These are phyloP conservation scores for Trichoderma simmonsii DNA, from an alignment of 2,329 filamentous ascomycete genomes.

Conservation along the genomic window DNA sequence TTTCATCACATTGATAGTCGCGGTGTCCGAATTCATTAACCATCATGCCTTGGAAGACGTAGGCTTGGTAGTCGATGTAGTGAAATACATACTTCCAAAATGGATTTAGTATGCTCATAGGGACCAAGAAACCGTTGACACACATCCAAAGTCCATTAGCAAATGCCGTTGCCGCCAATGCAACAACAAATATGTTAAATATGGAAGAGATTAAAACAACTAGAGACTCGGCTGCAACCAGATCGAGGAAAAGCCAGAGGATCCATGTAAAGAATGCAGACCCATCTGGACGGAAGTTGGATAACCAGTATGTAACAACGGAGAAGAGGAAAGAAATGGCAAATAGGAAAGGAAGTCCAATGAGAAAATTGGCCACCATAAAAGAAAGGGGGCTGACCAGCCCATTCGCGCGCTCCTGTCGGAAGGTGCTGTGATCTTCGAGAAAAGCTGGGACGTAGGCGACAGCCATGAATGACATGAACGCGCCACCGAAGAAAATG, in stretches of 20 bases:
- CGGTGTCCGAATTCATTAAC: conserved; percentile 68
- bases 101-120: conserved; percentile 66
- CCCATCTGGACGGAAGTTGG: conserved; percentile 66
- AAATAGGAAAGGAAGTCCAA: conserved; percentile 79
- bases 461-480: conserved; percentile 79
- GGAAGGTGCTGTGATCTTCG: conserved; percentile 26
- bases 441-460: conserved; percentile 76
- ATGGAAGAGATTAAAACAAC: conserved; percentile 73
- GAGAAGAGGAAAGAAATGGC: conserved; percentile 74
- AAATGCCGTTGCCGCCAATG: conserved; percentile 76
- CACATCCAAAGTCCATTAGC: conserved; percentile 90
- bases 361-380: conserved; percentile 74
- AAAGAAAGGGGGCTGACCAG: conserved; percentile 73
- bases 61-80: conserved; percentile 83
- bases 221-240: conserved; percentile 76
- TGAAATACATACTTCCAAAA: conserved; percentile 88
- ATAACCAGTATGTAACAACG: conserved; percentile 73
- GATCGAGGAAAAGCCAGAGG: conserved; percentile 81
- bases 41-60: conserved; percentile 92
- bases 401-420: conserved; percentile 73
- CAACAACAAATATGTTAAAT: conserved; percentile 75
- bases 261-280: conserved; percentile 72
- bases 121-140: conserved; percentile 78
- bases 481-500: conserved; percentile 71
- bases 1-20: not conserved